Base-by-base conservation (phyloP, 164 flowering plant genomes). In the Tinospora cordifolia region DNA sequence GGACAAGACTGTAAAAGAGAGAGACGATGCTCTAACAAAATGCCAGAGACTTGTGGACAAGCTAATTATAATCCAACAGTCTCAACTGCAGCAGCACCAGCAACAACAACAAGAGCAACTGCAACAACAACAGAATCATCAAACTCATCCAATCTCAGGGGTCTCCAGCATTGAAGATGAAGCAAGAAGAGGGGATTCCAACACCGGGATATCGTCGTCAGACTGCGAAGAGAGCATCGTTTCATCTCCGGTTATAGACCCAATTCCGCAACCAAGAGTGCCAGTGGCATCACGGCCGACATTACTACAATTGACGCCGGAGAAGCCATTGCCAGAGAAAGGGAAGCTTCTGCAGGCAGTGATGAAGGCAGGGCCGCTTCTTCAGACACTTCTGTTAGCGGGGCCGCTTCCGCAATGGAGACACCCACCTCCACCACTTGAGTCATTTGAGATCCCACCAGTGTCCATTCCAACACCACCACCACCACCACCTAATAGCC, bases 391-490 rank as follows among this genome's bases (percentile, higher is more conserved):
- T 0, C 85, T 93, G n/a, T 73, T 93, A 60, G 94, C 98, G 4
- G 98, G 98, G 36, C 93, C 94, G 0, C 86, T 93, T 3, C 98
- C 98, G 8, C 88, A 88, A 77, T 93, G 98, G 98, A 81, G 88
- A 73, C 91, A 88, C 79, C 98, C 97, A 24, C 98, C 98, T 13
- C 98, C 97, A 12, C 94, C 89, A 27, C 80, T 93, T 2, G 88
- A 88, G 66, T 76, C 89, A 65, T 83, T 84, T 39, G 88, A 88
- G 76, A 91, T 91, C 77, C 98, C 98, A 26, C 67, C 67, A 62
- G 63, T 63, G 51, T 49, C 75, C 9, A 74, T 71, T 63, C 87
- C 86, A 26, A 68, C 77, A 0, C 83, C 88, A 25, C 19, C 72
- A 70, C 51, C 58, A 70, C 27, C 60, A 6, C 60, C 46, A 69